A percentile compares a stretch with the other conserved stretches of the same genome.
phyloP scores from a whole-genome alignment of 306 rosid species.

The Clitoria ternatea region DNA sequence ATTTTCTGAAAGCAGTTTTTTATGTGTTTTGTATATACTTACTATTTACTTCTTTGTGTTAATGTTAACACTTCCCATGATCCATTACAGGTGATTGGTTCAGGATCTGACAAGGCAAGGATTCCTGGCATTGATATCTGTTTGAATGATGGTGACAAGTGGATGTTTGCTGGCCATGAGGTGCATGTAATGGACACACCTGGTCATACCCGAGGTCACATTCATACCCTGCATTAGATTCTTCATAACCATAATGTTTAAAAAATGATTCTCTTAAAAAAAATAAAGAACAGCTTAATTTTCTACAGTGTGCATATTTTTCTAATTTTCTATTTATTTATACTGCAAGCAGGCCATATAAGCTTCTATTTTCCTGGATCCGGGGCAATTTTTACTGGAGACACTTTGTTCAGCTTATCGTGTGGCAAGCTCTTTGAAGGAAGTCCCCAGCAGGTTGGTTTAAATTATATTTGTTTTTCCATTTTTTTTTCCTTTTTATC shows the following conservation, averaged over 20 bases:
- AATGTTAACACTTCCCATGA: neutral
- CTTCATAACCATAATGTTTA: too few relatives aligned
- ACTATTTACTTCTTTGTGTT: neutral
- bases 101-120: constrained; percentile 63
- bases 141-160: constrained; percentile 86
- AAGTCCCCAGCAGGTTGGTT: constrained; percentile 70
- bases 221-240: constrained; percentile 17
- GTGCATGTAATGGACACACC: constrained; percentile 85
- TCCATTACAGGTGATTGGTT: constrained; percentile 74
- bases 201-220: constrained; percentile 84
- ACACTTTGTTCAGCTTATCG: constrained; percentile 88
- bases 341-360: constrained; percentile 60
- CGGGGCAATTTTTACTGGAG: constrained; percentile 72
- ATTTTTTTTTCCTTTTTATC: neutral
- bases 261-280: too few relatives aligned
- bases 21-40: neutral
- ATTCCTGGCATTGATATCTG: constrained; percentile 83
- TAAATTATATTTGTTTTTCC: neutral
- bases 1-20: neutral
- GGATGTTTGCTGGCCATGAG: constrained; percentile 99
- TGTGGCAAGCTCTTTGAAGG: constrained; percentile 96
- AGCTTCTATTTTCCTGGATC: constrained; percentile 86
- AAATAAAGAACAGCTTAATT: neutral
- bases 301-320: neutral
- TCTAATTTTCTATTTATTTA: constrained; percentile 1